Conservation (phyloP, 2,329 filamentous ascomycete genomes). For the Scortechinia acanthostroma region DNA sequence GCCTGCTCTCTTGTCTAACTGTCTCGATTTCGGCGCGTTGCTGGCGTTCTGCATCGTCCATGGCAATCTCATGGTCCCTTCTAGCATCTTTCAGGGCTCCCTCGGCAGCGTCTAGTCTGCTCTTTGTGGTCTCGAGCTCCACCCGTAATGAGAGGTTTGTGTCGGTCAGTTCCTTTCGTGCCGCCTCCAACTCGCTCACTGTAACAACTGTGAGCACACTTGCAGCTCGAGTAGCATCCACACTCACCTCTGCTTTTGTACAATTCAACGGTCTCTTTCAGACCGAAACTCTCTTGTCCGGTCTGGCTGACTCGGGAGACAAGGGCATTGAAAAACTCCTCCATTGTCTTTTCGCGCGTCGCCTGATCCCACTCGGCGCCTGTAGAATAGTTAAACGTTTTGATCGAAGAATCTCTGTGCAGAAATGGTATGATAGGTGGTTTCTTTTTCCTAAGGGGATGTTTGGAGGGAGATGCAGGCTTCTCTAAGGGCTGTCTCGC, state of each 20-base stretch:
- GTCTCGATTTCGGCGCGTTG: background rate
- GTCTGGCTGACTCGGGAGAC: background rate
- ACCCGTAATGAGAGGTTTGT: background rate
- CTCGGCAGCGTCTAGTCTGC: background rate
- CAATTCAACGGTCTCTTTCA: constrained; percentile 1
- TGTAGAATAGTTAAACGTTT: background rate
- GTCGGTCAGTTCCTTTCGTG: background rate
- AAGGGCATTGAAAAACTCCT: background rate
- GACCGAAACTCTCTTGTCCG: background rate
- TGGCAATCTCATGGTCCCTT: background rate
- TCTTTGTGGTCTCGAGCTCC: background rate
- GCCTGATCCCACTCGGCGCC: background rate
- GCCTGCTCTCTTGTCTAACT: background rate
- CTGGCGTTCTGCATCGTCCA: background rate
- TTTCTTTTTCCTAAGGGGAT: background rate
- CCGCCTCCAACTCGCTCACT: background rate
- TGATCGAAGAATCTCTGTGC: background rate
- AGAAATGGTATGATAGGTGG: background rate
- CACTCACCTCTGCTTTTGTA: background rate
- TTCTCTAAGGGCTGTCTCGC: background rate
- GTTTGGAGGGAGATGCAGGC: background rate
- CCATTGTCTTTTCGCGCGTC: background rate
- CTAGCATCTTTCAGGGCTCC: background rate
- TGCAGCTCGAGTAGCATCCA: too few relatives aligned
- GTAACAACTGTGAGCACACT: too few relatives aligned